Evolutionary conservation across 1,284 basidiomycete species (phyloP), one percentile per base, ranked within the genome.

Genomic region (Rhodotorula sp.): DNA sequence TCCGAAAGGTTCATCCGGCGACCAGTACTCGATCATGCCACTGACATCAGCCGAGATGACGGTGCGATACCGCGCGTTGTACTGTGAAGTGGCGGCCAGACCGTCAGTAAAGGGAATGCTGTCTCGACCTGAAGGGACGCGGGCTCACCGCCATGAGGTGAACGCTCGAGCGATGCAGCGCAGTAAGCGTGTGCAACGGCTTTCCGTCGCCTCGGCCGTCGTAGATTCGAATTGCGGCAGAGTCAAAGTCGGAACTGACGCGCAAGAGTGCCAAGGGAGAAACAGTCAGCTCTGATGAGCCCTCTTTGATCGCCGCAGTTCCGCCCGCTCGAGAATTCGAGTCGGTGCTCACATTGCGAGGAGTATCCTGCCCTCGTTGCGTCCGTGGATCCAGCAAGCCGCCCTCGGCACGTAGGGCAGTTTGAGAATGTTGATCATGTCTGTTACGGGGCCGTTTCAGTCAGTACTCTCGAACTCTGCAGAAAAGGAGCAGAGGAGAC

Each of bases 361-460:
- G 18, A 99, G 80, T 26, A 90, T 88, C 79, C 93, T 91, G 0
- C 91, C 93, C 76, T 95, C 89, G 49, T 94, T 93, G 29, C 90
- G 87, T 68, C 85, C 85, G 81, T 98, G 96, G 6, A 98, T 90
- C 96, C 95, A 99, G 79, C 91, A 93, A 79, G 91, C 93, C 5
- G 91, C 85, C 75, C 90, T 88, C 12, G 96, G 96, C 23, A 85
- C 87, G 80, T 88, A 97, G 0, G 87, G 89, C 63, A 99, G 84
- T 79, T 93, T 92, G 73, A 99, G 87, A 83, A 98, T 98, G 81
- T 98, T 99, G 81, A 99, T 99, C 91, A 99, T 97, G 81, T 99
- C 94, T 97, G 77, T 14, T 15, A 10, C 20, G 21, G 52, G 5
- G 14, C 26, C 14, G n/a, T 16, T 15, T 16, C 26, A 29, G 59